Conservation (phyloP, 139 green algal genomes). For the Chlorella ohadii region DNA sequence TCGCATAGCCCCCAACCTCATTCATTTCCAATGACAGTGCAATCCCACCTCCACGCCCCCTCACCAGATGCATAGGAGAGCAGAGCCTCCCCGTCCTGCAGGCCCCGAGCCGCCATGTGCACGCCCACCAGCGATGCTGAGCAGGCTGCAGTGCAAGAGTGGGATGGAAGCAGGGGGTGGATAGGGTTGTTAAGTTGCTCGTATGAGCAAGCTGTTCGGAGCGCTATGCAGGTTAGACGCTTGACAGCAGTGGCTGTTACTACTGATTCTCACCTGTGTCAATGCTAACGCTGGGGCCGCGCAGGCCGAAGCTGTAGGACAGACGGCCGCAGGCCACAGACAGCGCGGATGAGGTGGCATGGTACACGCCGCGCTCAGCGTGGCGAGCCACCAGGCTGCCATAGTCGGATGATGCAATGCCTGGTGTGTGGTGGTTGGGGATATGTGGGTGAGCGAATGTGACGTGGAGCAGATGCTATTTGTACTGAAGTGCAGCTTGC, state of each 20-base stretch:
- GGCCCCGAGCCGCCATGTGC: conserved; percentile 54
- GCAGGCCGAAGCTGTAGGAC: conserved; percentile 75
- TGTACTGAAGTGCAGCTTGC: too few relatives aligned
- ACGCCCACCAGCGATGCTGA: conserved; percentile 67
- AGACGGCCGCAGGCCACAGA: conserved; percentile 75
- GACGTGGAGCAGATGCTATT: too few relatives aligned
- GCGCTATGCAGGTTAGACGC: too few relatives aligned
- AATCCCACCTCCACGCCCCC: neutral
- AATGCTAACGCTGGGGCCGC: conserved; percentile 76
- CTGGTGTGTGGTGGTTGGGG: conserved; percentile 50
- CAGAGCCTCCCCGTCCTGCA: conserved; percentile 6
- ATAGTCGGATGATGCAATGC: conserved; percentile 81
- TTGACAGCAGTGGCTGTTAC: too few relatives aligned
- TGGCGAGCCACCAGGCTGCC: conserved; percentile 57
- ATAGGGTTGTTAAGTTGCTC: too few relatives aligned
- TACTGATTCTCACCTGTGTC: conserved; percentile 63
- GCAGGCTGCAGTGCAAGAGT: conserved; percentile 43
- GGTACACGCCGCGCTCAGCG: conserved; percentile 59
- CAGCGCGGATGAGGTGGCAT: conserved; percentile 70
- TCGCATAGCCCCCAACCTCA: too few relatives aligned
- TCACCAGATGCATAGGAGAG: conserved; percentile 39
- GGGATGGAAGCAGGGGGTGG: too few relatives aligned
- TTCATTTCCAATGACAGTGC: too few relatives aligned
- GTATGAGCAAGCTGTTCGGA: too few relatives aligned
- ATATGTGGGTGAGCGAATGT: neutral